Conservation (phyloP, 2,329 filamentous ascomycete genomes). For the Cordyceps militaris region DNA sequence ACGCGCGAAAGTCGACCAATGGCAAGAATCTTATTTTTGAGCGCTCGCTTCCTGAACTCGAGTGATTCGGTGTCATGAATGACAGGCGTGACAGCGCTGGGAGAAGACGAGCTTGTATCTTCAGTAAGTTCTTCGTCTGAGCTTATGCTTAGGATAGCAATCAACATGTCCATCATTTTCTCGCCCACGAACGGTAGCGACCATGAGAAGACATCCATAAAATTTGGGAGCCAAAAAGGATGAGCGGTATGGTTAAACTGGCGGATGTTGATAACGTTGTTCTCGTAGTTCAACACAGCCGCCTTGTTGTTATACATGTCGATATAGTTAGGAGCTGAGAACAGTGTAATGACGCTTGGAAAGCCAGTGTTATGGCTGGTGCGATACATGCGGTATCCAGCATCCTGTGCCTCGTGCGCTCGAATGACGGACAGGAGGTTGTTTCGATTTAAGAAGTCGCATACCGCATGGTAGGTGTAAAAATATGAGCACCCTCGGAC, state of each 20-base stretch:
- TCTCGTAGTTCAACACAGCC: slow-evolving; percentile 97
- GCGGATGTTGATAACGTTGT: slow-evolving; percentile 99
- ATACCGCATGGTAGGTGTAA: slow-evolving; percentile 96
- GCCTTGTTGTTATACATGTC: slow-evolving; percentile 99
- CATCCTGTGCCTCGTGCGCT: slow-evolving; percentile 96
- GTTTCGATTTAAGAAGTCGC: slow-evolving; percentile 97
- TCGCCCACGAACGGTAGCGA: slow-evolving; percentile 97
- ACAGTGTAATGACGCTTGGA: slow-evolving; percentile 99
- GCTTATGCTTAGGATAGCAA: slow-evolving; percentile 95
- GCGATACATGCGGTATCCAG: slow-evolving; percentile 98
- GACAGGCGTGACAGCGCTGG: slow-evolving; percentile 48
- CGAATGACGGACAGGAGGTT: slow-evolving; percentile 95
- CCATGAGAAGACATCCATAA: slow-evolving; percentile 99
- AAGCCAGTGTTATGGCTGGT: slow-evolving; percentile 98
- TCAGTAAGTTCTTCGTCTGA: slow-evolving; percentile 97
- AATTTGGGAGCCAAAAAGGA: slow-evolving; percentile 98
- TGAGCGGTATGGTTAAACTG: slow-evolving; percentile 99
- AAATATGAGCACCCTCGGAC: slow-evolving; percentile 98
- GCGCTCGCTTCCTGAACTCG: slow-evolving; percentile 89
- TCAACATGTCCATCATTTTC: slow-evolving; percentile 99
- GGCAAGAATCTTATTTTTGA: slow-evolving; percentile 99
- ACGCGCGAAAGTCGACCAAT: slow-evolving; percentile 95
- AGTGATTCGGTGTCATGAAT: slow-evolving; percentile 70
- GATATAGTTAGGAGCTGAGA: slow-evolving; percentile 96
- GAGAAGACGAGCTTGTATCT: slow-evolving; percentile 60